A percentile compares a stretch with the other conserved stretches of the same genome.
phyloP scores from a whole-genome alignment of 2,329 filamentous ascomycete genomes.

The Parastagonospora nodorum region DNA sequence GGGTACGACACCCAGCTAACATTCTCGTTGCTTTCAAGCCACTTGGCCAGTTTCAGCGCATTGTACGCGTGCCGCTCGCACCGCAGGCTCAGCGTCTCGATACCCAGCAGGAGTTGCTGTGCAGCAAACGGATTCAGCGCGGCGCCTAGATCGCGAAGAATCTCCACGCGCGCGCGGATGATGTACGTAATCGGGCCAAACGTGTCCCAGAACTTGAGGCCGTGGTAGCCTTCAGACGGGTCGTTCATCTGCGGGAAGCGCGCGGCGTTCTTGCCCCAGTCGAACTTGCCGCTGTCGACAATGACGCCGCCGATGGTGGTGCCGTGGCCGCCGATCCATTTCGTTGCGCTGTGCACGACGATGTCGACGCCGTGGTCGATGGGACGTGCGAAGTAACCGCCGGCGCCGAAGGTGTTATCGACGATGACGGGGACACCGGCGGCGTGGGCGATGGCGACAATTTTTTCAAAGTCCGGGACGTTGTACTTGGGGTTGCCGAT shows the following conservation, averaged over 20 bases:
- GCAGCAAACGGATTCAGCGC: constrained; percentile 88
- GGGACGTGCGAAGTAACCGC: constrained; percentile 84
- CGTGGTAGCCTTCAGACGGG: constrained; percentile 87
- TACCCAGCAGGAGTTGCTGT: constrained; percentile 85
- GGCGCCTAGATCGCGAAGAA: constrained; percentile 83
- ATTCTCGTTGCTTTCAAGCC: constrained; percentile 80
- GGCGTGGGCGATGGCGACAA: constrained; percentile 78
- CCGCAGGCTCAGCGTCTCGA: constrained; percentile 88
- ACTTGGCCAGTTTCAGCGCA: constrained; percentile 76
- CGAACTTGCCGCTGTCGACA: constrained; percentile 87
- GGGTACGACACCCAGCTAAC: constrained; percentile 95
- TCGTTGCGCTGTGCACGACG: constrained; percentile 90
- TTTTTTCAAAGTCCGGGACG: constrained; percentile 86
- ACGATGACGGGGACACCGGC: constrained; percentile 63
- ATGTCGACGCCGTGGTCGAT: constrained; percentile 93
- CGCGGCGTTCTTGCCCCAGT: constrained; percentile 83
- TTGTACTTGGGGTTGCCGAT: constrained; percentile 96
- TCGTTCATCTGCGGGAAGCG: constrained; percentile 94
- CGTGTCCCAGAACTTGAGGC: constrained; percentile 91
- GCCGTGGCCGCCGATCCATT: constrained; percentile 94
- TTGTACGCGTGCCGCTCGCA: constrained; percentile 87
- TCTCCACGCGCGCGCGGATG: constrained; percentile 85
- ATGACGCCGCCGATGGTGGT: constrained; percentile 88
- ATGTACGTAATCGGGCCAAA: constrained; percentile 84
- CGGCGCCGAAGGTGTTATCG: constrained; percentile 95